Evolutionary conservation across 768 basidiomycete genomes (phyloP), one percentile per base, ranked within the genome.

Genomic region (Aureoboletus auriporus): DNA sequence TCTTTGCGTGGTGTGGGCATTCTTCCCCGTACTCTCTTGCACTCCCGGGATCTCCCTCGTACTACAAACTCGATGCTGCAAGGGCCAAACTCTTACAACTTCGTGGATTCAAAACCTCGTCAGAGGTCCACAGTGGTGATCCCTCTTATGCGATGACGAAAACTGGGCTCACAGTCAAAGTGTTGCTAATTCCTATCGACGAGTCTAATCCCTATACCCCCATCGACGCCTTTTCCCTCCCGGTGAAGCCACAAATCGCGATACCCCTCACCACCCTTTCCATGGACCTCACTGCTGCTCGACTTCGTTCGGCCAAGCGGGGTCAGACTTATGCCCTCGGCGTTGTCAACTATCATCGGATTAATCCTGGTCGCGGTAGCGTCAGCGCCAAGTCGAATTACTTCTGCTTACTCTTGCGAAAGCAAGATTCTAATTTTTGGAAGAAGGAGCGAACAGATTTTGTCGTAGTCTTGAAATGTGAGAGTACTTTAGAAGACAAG

Each of bases 1-100:
- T 44, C 26, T 39, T 49, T 5, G 48, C 48, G 7, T 44, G 42
- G 48, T 31, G 30, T 12, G 42, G 48, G 6, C 20, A 38, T 14
- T n/a, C 42, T 13, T 44, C 48, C 6, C 48, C n/a, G 2, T 20
- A 49, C n/a, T 49, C 47, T 2, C 30, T 11, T 4, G 28, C 42
- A 7, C 41, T 49, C 7, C 47, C 47, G 2, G 9, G n/a, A 20
- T 43, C 42, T 11, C 47, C 47, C 2, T 42, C 36, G 12, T 30
- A 26, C 36, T 49, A 49, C 27, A 37, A 36, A n/a, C 46, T 46
- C n/a, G 46, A 39, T n/a, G 5, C 17, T 12, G 30, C 9, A 11
- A 28, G 40, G 34, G 33, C 39, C 2, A 4, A 9, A 8, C 8
- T 41, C 16, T 40, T 47, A 17, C 39, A 35, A 14, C 46, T 47